A percentile compares a stretch with the other conserved stretches of the same genome.
phyloP scores from a whole-genome alignment of 2,329 filamentous ascomycete genomes.

The Talaromyces pinophilus region DNA sequence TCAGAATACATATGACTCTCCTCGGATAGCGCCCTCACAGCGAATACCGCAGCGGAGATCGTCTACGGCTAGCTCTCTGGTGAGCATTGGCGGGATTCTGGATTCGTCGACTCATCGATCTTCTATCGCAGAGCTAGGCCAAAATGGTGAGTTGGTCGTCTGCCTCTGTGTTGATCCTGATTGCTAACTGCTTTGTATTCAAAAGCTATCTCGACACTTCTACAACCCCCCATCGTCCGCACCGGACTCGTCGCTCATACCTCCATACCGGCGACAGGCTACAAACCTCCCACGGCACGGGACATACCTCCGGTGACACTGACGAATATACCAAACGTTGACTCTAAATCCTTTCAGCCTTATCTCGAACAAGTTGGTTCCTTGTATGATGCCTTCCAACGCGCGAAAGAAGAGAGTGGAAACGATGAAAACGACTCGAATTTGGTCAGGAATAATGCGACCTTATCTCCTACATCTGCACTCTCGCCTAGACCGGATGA shows the following conservation, averaged over 20 bases:
- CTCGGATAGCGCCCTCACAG: conserved; percentile 36
- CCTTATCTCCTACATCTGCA: conserved; percentile 24
- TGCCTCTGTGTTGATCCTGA: conserved; percentile 10
- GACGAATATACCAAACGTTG: conserved; percentile 81
- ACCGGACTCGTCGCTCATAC: conserved; percentile 83
- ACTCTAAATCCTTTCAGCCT: conserved; percentile 74
- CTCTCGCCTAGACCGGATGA: conserved; percentile 48
- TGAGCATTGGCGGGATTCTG: conserved; percentile 80
- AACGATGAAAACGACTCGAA: conserved; percentile 63
- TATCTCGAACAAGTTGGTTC: conserved; percentile 85
- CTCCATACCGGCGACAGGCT: conserved; percentile 65
- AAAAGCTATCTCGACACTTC: conserved; percentile 84
- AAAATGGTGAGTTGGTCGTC: conserved; percentile 65
- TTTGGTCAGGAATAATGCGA: conserved; percentile 48
- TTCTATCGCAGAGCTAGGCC: conserved; percentile 71
- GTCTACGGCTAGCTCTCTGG: conserved; percentile 83
- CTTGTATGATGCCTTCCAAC: conserved; percentile 84
- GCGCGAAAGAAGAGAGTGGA: conserved; percentile 72
- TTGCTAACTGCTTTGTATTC: not conserved
- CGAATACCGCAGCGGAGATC: conserved; percentile 60
- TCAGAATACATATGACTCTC: conserved; percentile 40
- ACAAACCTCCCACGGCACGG: conserved; percentile 78
- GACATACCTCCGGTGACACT: conserved; percentile 93
- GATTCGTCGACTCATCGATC: conserved; percentile 65
- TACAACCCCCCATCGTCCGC: conserved; percentile 85